Evolutionary conservation across 2,329 filamentous ascomycete species (phyloP), one percentile per base, ranked within the genome.

Genomic region (Microdochium nivale): DNA sequence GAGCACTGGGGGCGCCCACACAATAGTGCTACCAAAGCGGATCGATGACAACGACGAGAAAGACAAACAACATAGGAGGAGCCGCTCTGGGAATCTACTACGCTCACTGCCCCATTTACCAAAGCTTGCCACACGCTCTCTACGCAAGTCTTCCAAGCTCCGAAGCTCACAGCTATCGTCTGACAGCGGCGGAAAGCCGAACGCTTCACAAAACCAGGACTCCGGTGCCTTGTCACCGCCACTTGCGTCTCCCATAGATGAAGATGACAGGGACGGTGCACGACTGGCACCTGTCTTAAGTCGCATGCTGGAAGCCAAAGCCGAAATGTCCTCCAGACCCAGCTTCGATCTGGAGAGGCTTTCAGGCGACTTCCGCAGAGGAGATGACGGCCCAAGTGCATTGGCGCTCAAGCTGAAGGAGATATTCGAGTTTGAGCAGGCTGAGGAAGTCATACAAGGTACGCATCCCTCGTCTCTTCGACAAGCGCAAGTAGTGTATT

Each of bases 371-470:
- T 64, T 70, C 23, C 59, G 62, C 25, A 63, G 60, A 21, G 66
- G 65, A 27, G 70, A 71, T 5, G 56, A 62, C 3, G 70, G 73
- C 1, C 72, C 80, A 5, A 80, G 79, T 4, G 79, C 79, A 16
- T 76, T 96, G 49, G 84, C 87, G 1, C 80, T 77, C 52, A 80
- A 84, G 52, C 69, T 96, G 35, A 90, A 84, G 75, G 84, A 94
- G 55, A 95, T 95, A 55, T 96, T 95, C 62, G 80, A 86, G 49
- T 94, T 96, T 58, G 83, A 90, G 25, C 75, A 81, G 35, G 79
- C 87, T 0, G 94, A 99, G 65, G 86, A 90, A 54, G 88, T 97
- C 23, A 83, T 96, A 55, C 84, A 88, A 67, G 84, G 84, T 86
- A 67, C 51, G 67, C 50, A 51, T 13, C 35, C 13, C 19, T 7